Conservation (phyloP, 164 flowering plant species). For the Pachysandra terminalis region DNA sequence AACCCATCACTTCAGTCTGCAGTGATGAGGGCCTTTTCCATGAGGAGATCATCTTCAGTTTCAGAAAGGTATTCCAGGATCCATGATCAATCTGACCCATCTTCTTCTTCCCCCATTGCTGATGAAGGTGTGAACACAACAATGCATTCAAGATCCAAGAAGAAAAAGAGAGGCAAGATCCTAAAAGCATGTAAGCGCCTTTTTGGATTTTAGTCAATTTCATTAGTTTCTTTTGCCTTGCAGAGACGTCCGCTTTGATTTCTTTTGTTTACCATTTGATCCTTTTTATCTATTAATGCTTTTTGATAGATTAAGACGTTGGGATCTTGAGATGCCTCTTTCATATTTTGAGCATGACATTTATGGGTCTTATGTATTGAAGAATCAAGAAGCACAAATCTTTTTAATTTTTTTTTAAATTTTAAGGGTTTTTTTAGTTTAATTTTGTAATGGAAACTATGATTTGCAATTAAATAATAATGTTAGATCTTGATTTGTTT, state of each 20-base stretch:
- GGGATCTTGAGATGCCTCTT: no score
- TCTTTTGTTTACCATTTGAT: no score
- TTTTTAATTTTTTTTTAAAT: no score
- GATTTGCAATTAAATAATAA: no score
- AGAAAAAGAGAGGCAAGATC: constrained; percentile 33
- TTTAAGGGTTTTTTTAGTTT: no score
- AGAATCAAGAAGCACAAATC: no score
- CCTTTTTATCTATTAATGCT: no score
- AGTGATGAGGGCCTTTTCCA: constrained; percentile 45
- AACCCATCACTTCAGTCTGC: constrained; percentile 18
- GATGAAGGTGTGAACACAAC: constrained; percentile 11
- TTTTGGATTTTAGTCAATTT: constrained; percentile 33
- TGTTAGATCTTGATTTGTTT: no score
- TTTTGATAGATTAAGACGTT: no score
- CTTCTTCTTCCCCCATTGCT: constrained; percentile 22
- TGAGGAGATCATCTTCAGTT: constrained; percentile 59
- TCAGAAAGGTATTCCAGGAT: constrained; percentile 62
- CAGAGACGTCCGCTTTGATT: background rate
- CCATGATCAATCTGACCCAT: constrained; percentile 39
- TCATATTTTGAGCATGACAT: no score
- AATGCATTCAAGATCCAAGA: constrained; percentile 30
- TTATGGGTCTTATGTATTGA: no score
- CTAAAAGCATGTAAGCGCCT: constrained; percentile 50
- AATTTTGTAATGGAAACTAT: no score
- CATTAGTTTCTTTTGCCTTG: background rate